phyloP scores from a whole-genome alignment of 2,329 filamentous ascomycete genomes.

The Paracamarosporium sp. region DNA sequence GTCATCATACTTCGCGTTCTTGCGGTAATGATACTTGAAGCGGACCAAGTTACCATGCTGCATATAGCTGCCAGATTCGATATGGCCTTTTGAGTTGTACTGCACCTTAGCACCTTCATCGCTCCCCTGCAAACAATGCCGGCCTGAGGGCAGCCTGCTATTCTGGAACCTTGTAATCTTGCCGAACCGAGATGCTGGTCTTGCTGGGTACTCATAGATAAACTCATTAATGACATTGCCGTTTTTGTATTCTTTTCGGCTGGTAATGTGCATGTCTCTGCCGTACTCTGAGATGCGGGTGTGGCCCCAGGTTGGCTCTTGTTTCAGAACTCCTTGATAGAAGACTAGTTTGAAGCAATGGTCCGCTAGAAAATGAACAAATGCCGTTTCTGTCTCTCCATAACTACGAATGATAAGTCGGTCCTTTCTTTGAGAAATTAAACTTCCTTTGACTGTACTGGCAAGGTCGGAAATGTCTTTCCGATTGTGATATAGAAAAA shows the following conservation, averaged over 20 bases:
- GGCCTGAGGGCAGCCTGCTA: conserved; percentile 46
- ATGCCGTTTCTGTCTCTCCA: conserved; percentile 58
- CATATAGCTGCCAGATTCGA: conserved; percentile 61
- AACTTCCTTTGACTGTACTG: conserved; percentile 58
- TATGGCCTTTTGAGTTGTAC: conserved; percentile 61
- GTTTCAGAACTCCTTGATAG: conserved; percentile 47
- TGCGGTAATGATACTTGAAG: conserved; percentile 63
- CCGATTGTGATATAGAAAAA: conserved; percentile 59
- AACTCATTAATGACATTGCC: conserved; percentile 55
- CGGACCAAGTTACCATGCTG: conserved; percentile 59
- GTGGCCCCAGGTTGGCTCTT: conserved; percentile 54
- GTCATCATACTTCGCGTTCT: conserved; percentile 60
- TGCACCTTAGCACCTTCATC: conserved; percentile 56
- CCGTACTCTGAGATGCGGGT: conserved; percentile 57
- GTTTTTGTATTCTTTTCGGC: conserved; percentile 54
- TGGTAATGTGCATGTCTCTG: conserved; percentile 53
- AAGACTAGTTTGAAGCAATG: conserved; percentile 48
- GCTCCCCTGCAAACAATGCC: conserved; percentile 56
- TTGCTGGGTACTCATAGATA: conserved; percentile 55
- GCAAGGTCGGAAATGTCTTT: conserved; percentile 56
- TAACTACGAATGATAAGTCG: conserved; percentile 56
- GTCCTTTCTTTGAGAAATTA: conserved; percentile 55
- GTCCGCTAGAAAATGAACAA: conserved; percentile 48
- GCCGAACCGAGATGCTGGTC: conserved; percentile 35
- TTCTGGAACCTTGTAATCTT: conserved; percentile 48